phyloP scores from a whole-genome alignment of 305 asterid genomes.

The Solanum chacoense region DNA sequence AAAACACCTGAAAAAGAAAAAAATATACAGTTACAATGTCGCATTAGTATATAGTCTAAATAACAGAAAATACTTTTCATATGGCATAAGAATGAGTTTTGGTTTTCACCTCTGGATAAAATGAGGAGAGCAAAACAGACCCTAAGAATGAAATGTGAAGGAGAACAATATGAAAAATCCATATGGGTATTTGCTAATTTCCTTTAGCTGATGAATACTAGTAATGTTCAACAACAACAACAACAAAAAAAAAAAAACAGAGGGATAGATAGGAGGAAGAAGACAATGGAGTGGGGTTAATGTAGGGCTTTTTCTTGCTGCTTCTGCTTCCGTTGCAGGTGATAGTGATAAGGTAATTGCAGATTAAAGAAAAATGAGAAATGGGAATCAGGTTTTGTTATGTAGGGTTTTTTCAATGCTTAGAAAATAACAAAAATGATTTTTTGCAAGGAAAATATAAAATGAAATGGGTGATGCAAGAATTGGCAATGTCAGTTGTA shows the following conservation, averaged over 20 bases:
- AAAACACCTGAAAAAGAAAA: slow-evolving; percentile 25
- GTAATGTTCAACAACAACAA: background rate
- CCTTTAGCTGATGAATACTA: background rate
- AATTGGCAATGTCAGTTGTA: background rate
- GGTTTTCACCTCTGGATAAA: slow-evolving; percentile 31
- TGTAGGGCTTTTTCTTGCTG: background rate
- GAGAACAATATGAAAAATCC: slow-evolving; percentile 30
- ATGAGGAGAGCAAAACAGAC: slow-evolving; percentile 28
- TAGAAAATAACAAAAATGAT: background rate
- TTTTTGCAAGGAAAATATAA: background rate
- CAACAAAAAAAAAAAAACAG: background rate
- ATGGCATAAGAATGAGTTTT: background rate
- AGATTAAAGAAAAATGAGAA: background rate
- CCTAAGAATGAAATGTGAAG: slow-evolving; percentile 14
- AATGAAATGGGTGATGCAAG: background rate
- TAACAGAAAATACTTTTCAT: background rate
- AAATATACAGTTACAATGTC: background rate
- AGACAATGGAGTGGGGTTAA: background rate
- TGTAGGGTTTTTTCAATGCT: background rate
- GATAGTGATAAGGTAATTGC: background rate
- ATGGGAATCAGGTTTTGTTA: background rate
- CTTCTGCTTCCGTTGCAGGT: background rate
- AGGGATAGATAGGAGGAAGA: background rate
- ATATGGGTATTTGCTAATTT: slow-evolving; percentile 12
- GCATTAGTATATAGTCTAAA: background rate